Conservation (phyloP, 129 eudicot species). For the Flaveria brownii region DNA sequence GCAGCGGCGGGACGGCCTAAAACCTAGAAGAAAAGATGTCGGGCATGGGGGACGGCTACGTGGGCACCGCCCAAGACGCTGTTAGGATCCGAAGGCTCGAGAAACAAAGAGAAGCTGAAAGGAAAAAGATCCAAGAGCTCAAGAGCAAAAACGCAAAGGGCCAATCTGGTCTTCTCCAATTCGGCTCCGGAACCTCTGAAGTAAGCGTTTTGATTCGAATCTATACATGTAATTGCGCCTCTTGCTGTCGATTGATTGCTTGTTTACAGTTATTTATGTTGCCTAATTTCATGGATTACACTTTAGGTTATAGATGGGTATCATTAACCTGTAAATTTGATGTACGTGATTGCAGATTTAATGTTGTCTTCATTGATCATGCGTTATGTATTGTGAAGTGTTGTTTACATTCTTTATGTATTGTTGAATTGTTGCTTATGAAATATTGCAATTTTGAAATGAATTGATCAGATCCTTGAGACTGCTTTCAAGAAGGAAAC, state of each 20-base stretch:
- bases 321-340: neutral
- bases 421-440: constrained; percentile 17
- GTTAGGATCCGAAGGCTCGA: constrained; percentile 92
- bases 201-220: constrained; percentile 34
- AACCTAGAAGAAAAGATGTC: constrained; percentile 57
- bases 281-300: constrained; percentile 17
- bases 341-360: neutral
- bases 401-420: neutral
- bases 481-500: constrained; percentile 99
- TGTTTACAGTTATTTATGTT: neutral
- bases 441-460: constrained; percentile 3
- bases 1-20: constrained; percentile 11
- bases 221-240: neutral
- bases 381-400: neutral
- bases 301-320: neutral
- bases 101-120: constrained; percentile 97
- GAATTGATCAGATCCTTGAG: constrained; percentile 70
- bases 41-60: constrained; percentile 99
- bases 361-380: neutral
- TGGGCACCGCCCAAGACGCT: constrained; percentile 97
- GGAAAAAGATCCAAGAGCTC: constrained; percentile 87
- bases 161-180: constrained; percentile 96
- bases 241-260: constrained; percentile 6
- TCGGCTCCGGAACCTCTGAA: constrained; percentile 97
- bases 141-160: constrained; percentile 83